Conservation (phyloP, 1,284 basidiomycete species). For the Sporisorium graminicola region DNA sequence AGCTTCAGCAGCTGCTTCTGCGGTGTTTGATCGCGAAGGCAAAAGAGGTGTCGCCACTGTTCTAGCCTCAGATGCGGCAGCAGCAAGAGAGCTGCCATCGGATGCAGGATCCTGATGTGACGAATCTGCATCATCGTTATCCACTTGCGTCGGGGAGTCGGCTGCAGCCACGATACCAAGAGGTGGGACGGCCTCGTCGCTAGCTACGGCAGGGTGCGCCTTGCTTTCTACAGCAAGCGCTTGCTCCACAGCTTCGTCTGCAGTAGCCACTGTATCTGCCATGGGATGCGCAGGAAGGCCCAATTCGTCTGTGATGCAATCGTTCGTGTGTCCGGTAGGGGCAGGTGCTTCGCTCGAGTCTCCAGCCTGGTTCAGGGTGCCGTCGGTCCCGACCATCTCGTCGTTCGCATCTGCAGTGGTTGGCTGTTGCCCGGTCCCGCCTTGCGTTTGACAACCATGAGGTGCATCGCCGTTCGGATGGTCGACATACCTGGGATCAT, state of each 20-base stretch:
- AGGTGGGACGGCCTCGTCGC: background rate
- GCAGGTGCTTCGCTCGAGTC: background rate
- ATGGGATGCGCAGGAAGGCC: background rate
- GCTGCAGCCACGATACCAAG: background rate
- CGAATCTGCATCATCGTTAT: background rate
- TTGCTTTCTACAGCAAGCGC: slow-evolving; percentile 4
- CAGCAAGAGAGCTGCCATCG: background rate
- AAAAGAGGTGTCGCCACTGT: background rate
- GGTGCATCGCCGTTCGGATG: background rate
- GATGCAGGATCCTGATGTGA: background rate
- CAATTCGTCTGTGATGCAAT: background rate
- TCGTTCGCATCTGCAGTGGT: background rate
- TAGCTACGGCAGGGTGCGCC: background rate
- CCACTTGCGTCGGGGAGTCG: background rate
- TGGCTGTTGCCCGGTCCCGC: background rate
- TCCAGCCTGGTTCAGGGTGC: too few species aligned
- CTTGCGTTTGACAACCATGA: background rate
- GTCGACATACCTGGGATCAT: background rate
- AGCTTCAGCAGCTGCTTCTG: background rate
- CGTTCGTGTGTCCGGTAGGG: background rate
- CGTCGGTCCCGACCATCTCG: background rate
- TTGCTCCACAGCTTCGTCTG: slow-evolving; percentile 9
- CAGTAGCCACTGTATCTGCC: slow-evolving; percentile 4
- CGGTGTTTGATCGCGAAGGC: background rate
- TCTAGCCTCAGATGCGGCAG: background rate